Base-by-base conservation (phyloP, 768 basidiomycete genomes). In the Melanogaster broomeanus region DNA sequence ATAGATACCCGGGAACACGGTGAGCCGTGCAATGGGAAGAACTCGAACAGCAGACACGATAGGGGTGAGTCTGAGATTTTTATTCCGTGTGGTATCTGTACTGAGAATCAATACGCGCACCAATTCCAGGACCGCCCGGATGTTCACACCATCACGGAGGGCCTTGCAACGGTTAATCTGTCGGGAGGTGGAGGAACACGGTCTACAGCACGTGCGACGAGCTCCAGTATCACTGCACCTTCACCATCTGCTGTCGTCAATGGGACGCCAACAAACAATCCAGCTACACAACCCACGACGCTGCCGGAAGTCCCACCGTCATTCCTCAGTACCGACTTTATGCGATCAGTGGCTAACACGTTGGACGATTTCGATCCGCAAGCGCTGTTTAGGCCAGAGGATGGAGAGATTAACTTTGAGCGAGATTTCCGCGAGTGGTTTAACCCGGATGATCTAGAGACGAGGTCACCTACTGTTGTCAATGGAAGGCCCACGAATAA, bases 361-460 rank as follows among this genome's bases (percentile, higher is more conserved):
- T 52, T 80, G 61, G 78, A 78, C 22, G 67, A 70, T 38, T 71
- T 74, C 40, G 73, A 71, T 27, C 21, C 62, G 6, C 60, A n/a
- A n/a, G n/a, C 59, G 13, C 49, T 82, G 37, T 80, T 82, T 61
- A 64, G 73, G 41, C 57, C 67, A n/a, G 74, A 77, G 44, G 75
- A 74, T 2, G 73, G 79, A 51, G 53, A 52, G 1, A 68, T 87
- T 62, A 82, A 85, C 61, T 87, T 87, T 57, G 87, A 87, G 66
- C 74, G 84, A 61, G 87, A 87, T 60, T 88, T 88, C 67, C 82
- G 84, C 49, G 83, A 86, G 60, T 88, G 86, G 86, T 87, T 89
- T 58, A 84, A 83, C 62, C 78, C 77, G 7, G 79, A 84, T 25
- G 67, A 69, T 55, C n/a, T n/a, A n/a, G n/a, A n/a, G n/a, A n/a